Evolutionary conservation across 805 yeast genomes (phyloP).

Genomic region (Kregervanrija fluxuum): DNA sequence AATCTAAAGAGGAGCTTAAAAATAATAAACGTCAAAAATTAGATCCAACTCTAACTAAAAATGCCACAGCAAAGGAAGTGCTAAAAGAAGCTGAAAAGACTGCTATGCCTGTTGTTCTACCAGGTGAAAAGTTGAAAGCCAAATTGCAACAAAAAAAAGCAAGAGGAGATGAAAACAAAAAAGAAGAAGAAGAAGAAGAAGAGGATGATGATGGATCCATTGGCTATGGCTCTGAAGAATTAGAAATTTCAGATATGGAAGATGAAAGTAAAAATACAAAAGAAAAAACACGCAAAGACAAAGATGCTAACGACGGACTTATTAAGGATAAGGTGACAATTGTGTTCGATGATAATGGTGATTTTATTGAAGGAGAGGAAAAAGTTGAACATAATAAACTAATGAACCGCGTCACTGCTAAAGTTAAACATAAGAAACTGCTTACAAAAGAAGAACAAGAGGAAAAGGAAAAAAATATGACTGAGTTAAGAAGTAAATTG

Average conservation of each 20-base stretch:
- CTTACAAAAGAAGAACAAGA: constrained; percentile 42
- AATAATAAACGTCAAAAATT: constrained; percentile 62
- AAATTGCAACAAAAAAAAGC: constrained; percentile 14
- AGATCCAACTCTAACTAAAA: constrained; percentile 52
- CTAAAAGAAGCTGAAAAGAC: constrained; percentile 44
- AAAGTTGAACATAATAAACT: constrained; percentile 8
- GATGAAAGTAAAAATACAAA: constrained; percentile 6
- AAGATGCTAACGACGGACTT: constrained; percentile 8
- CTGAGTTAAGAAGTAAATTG: constrained; percentile 69
- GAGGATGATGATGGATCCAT: constrained; percentile 4
- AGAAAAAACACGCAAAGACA: constrained; percentile 2
- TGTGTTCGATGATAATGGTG: constrained; percentile 70
- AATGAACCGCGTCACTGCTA: constrained; percentile 6
- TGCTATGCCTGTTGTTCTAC: constrained; percentile 43
- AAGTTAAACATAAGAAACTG: constrained; percentile 17
- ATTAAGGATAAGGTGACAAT: constrained; percentile 23
- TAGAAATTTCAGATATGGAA: constrained; percentile 39
- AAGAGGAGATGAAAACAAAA: constrained; percentile 24
- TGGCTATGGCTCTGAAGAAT: constrained; percentile 14
- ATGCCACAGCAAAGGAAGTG: constrained; percentile 53
- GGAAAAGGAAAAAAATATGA: constrained; percentile 47
- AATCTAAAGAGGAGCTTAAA: constrained; percentile 55
- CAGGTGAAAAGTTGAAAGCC: constrained; percentile 18
- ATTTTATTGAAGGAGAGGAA: constrained; percentile 29
- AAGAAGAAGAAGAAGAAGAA: constrained; percentile 13